These are phyloP conservation scores for Ogataea dorogensis DNA, from an alignment of 805 yeast species.

Conservation along the genomic window DNA sequence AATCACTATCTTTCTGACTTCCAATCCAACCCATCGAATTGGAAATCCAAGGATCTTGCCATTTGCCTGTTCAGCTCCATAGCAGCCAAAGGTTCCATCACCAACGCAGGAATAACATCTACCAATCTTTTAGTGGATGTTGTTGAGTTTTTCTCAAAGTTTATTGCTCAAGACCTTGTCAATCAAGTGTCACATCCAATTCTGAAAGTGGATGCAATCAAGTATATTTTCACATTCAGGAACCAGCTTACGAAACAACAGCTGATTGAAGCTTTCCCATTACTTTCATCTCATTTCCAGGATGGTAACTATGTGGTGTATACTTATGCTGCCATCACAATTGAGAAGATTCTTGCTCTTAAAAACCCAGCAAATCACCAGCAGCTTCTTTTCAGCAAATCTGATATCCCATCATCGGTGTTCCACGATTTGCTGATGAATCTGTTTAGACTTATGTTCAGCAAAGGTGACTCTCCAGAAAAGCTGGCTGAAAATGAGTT, in stretches of 20 bases:
- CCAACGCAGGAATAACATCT: slow-evolving; percentile 81
- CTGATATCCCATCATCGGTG: slow-evolving; percentile 63
- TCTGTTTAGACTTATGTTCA: slow-evolving; percentile 64
- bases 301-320: slow-evolving; percentile 75
- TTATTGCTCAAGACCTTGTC: slow-evolving; percentile 82
- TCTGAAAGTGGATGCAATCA: slow-evolving; percentile 87
- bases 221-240: slow-evolving; percentile 84
- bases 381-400: slow-evolving; percentile 63
- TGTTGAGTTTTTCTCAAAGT: slow-evolving; percentile 75
- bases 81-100: slow-evolving; percentile 88
- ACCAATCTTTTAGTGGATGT: slow-evolving; percentile 85
- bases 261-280: slow-evolving; percentile 73
- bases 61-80: slow-evolving; percentile 81
- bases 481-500: slow-evolving; percentile 94
- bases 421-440: slow-evolving; percentile 60
- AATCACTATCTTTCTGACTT: slow-evolving; percentile 59
- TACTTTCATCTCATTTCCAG: slow-evolving; percentile 67
- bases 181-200: slow-evolving; percentile 63
- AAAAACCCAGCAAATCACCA: slow-evolving; percentile 57
- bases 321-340: slow-evolving; percentile 90
- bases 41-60: slow-evolving; percentile 89
- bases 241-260: slow-evolving; percentile 90
- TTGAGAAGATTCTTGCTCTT: slow-evolving; percentile 82
- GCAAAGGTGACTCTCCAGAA: slow-evolving; percentile 68
- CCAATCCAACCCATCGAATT: slow-evolving; percentile 45